Conservation (phyloP, 768 basidiomycete species). For the Russula dissimulans region DNA sequence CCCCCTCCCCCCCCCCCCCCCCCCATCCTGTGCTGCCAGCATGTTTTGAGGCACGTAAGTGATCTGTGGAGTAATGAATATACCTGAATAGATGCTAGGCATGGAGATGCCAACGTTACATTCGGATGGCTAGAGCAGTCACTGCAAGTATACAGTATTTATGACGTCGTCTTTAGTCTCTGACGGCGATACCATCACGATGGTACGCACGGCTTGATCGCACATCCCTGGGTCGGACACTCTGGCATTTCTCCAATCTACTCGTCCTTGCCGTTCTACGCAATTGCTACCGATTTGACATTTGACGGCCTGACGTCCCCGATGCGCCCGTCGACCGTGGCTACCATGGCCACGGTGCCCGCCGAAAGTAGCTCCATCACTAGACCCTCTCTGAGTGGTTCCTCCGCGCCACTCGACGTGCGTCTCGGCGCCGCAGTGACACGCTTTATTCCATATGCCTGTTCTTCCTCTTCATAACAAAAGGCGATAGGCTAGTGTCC, state of each 20-base stretch:
- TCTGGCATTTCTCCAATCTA: constrained; percentile 61
- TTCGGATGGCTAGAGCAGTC: constrained; percentile 1
- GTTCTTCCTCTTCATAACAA: constrained; percentile 57
- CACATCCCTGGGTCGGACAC: constrained; percentile 59
- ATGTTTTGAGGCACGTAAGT: not conserved
- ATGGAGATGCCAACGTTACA: constrained; percentile 6
- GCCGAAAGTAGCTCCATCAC: constrained; percentile 32
- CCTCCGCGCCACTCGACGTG: constrained; percentile 25
- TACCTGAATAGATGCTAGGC: not conserved
- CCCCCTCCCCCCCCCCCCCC: too few relatives aligned
- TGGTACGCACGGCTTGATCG: constrained; percentile 47
- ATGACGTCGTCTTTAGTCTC: constrained; percentile 30
- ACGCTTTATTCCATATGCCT: constrained; percentile 63
- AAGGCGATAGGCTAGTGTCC: not conserved
- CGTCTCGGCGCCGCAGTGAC: constrained; percentile 58
- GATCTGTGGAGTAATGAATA: not conserved
- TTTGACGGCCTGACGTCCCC: constrained; percentile 24
- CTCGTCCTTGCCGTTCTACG: constrained; percentile 30
- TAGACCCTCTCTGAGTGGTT: constrained; percentile 34
- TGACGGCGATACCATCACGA: constrained; percentile 25
- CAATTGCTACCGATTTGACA: constrained; percentile 16
- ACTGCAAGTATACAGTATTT: not conserved
- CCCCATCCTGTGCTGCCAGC: too few relatives aligned
- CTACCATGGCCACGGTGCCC: constrained; percentile 20
- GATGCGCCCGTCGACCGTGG: constrained; percentile 18